Evolutionary conservation across 2,329 filamentous ascomycete species (phyloP), one percentile per base, ranked within the genome.

Genomic region (Trichoderma sp.): DNA sequence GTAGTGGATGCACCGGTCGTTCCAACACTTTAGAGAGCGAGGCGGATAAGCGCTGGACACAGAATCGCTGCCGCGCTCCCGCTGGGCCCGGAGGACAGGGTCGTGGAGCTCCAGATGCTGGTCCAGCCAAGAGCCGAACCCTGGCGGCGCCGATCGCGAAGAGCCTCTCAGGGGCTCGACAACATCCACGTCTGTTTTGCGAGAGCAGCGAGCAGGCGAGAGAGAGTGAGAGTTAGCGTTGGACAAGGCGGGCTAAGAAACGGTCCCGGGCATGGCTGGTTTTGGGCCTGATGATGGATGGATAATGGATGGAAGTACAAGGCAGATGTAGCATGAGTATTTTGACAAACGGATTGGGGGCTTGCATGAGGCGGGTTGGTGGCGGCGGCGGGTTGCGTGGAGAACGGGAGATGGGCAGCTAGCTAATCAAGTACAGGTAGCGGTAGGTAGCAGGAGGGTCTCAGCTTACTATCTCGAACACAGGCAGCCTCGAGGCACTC

Each of bases 401-500:
- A 67, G 63, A 67, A 67, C 63, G 63, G 63, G 63, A 67, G 63
- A 67, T 67, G 63, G 63, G 60, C 55, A 69, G 52, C 58, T 57
- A 63, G 67, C 58, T 63, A 68, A 69, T 67, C 55, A 72, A 62
- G 67, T 64, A 65, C 55, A 72, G 57, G 67, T 64, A 65, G 67
- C 52, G 60, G 60, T 58, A 63, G 53, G 60, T 58, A 63, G 53
- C 52, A 58, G 35, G 55, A 63, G 61, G 52, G 52, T 59, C 53
- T 63, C 60, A 75, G 70, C 77, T 72, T 73, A 80, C 78, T 74
- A 71, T 79, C 75, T 69, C 78, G 76, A 64, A 86, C 75, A 73
- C 85, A 85, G 68, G 82, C 83, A 63, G 80, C 80, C 74, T 88
- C 85, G 67, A 88, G 83, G 75, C 85, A 87, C 77, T 88, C 86